These are phyloP conservation scores for Leccinum broughii DNA, from an alignment of 768 basidiomycete genomes.

Conservation along the genomic window DNA sequence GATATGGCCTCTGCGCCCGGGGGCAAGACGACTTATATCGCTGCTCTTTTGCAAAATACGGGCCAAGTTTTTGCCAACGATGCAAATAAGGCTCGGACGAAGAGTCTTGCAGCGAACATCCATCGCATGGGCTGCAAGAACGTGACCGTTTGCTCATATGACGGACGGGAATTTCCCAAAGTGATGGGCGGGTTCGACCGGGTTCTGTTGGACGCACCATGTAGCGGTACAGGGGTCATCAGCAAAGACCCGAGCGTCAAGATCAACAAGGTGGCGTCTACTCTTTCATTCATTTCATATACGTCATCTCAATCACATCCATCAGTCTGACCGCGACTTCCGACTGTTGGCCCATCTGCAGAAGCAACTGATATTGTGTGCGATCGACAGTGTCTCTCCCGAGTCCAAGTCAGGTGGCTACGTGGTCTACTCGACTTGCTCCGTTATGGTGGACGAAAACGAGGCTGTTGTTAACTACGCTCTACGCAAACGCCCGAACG, in stretches of 20 bases:
- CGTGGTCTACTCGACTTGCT: constrained; percentile 98
- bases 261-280: constrained; percentile 83
- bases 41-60: constrained; percentile 95
- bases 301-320: constrained; percentile 5
- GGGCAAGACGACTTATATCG: constrained; percentile 97
- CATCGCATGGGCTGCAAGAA: constrained; percentile 98
- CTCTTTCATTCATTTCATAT: constrained; percentile 1
- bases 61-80: constrained; percentile 99
- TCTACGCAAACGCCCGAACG: constrained; percentile 89
- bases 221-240: constrained; percentile 97
- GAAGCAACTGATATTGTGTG: constrained; percentile 97
- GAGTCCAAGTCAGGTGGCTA: constrained; percentile 91
- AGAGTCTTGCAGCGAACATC: constrained; percentile 94
- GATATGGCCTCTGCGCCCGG: constrained; percentile 98
- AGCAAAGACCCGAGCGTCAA: constrained; percentile 98
- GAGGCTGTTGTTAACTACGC: constrained; percentile 98
- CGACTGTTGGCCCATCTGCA: constrained; percentile 94
- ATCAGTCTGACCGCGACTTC: constrained; percentile 91
- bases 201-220: constrained; percentile 96
- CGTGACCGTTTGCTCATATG: constrained; percentile 95
- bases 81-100: constrained; percentile 89
- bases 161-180: constrained; percentile 96
- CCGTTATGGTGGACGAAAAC: constrained; percentile 97
- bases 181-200: constrained; percentile 99
- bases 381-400: constrained; percentile 92